These are phyloP conservation scores for Globisporangium apiculatum DNA, from an alignment of 352 stramenopile genomes.

Conservation along the genomic window DNA sequence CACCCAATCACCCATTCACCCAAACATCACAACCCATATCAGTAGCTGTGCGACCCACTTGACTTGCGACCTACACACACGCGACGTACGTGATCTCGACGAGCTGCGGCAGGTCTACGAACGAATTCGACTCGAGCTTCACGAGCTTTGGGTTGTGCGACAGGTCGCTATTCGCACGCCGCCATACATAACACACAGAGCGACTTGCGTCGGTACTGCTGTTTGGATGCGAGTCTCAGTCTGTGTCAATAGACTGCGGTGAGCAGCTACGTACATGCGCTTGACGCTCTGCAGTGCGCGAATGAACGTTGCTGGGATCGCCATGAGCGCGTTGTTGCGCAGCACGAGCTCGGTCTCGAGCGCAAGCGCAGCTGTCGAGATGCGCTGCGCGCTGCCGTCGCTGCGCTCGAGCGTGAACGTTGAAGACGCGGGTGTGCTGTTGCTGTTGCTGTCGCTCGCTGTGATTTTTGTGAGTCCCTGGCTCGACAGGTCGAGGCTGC, in stretches of 20 bases:
- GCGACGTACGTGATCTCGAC: constrained; percentile 32
- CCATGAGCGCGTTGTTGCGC: constrained; percentile 40
- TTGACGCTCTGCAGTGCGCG: constrained; percentile 28
- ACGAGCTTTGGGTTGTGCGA: constrained; percentile 51
- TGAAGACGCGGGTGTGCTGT: neutral
- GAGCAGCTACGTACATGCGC: constrained; percentile 22
- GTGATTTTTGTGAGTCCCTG: constrained; percentile 31
- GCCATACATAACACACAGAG: neutral
- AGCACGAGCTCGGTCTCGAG: constrained; percentile 28
- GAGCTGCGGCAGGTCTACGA: constrained; percentile 32
- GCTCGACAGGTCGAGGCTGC: constrained; percentile 32
- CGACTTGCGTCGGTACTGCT: neutral
- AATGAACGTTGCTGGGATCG: constrained; percentile 37
- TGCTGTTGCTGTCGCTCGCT: constrained; percentile 9
- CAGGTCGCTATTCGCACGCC: constrained; percentile 23
- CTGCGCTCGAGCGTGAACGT: constrained; percentile 28
- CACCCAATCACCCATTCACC: too few relatives aligned
- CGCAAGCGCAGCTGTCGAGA: constrained; percentile 18
- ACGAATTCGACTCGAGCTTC: constrained; percentile 35
- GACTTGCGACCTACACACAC: too few relatives aligned
- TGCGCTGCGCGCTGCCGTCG: constrained; percentile 7
- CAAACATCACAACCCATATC: neutral
- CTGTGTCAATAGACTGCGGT: too few relatives aligned
- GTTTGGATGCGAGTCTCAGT: neutral
- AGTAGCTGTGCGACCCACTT: neutral